phyloP scores from a whole-genome alignment of 208 protist species.

The Leishmania tarentolae region DNA sequence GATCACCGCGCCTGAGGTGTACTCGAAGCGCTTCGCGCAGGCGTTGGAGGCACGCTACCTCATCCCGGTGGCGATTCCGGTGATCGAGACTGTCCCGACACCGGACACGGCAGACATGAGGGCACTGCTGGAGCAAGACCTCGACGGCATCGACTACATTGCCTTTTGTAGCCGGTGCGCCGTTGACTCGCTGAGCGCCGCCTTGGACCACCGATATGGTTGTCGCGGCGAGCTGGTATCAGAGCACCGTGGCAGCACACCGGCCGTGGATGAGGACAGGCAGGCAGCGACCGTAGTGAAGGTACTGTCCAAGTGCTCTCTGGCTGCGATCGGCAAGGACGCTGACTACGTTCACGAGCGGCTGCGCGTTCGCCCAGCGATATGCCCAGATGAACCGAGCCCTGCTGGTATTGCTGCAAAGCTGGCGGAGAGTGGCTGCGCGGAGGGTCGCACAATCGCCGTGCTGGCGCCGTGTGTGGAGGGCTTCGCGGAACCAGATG shows the following conservation, averaged over 20 bases:
- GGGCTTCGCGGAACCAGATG: conserved; percentile 22
- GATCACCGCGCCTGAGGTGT: conserved; percentile 19
- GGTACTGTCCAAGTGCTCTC: conserved; percentile 6
- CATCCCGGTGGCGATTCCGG: conserved; percentile 7
- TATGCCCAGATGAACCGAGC: conserved; percentile 24
- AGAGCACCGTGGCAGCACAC: not conserved
- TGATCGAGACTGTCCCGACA: conserved; percentile 20
- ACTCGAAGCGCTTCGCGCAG: conserved; percentile 19
- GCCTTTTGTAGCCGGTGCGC: conserved; percentile 26
- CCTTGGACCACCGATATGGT: conserved; percentile 9
- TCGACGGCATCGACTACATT: conserved; percentile 22
- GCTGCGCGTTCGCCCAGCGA: conserved; percentile 1
- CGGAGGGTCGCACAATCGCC: conserved; percentile 16
- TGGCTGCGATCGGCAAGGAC: conserved; percentile 23
- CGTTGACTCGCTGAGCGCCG: conserved; percentile 12
- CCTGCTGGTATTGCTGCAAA: conserved; percentile 17
- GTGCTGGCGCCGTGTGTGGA: conserved; percentile 22
- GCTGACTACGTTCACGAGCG: conserved; percentile 21
- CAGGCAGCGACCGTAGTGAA: not conserved
- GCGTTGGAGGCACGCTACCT: conserved; percentile 21
- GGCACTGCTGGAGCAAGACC: conserved; percentile 7
- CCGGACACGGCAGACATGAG: conserved; percentile 16
- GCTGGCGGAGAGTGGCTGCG: conserved; percentile 1
- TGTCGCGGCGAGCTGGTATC: not conserved
- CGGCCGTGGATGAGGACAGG: not conserved